phyloP scores from a whole-genome alignment of 2,329 filamentous ascomycete species.

The Phoma sp. region DNA sequence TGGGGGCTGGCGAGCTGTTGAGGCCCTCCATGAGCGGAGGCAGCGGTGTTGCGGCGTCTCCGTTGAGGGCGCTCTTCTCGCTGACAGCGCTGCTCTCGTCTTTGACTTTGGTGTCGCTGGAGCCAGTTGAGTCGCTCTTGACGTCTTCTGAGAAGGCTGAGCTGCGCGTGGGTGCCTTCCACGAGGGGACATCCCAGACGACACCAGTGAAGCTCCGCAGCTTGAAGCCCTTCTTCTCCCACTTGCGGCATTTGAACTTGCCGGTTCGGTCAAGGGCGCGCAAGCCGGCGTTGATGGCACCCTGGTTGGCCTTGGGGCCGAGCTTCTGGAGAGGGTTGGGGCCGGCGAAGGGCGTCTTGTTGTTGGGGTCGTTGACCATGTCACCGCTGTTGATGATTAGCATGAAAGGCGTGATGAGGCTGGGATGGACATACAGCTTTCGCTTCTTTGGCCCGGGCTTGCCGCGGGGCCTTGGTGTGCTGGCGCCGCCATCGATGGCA shows the following conservation, averaged over 20 bases:
- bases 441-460: constrained; percentile 96
- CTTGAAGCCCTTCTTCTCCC: constrained; percentile 81
- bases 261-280: constrained; percentile 92
- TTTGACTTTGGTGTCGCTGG: constrained; percentile 65
- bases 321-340: constrained; percentile 74
- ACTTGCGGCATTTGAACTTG: constrained; percentile 84
- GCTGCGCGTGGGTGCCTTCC: constrained; percentile 74
- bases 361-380: constrained; percentile 53
- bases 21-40: constrained; percentile 52
- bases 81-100: constrained; percentile 66
- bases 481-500: constrained; percentile 60
- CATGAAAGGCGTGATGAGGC: constrained; percentile 24
- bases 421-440: constrained; percentile 72
- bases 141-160: constrained; percentile 67
- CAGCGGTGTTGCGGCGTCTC: constrained; percentile 54
- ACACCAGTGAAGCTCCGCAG: constrained; percentile 94
- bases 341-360: constrained; percentile 50
- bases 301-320: constrained; percentile 94
- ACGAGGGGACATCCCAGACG: constrained; percentile 80
- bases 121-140: constrained; percentile 62
- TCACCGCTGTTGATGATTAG: constrained; percentile 55
- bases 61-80: constrained; percentile 66
- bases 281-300: constrained; percentile 95
- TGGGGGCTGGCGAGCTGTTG: constrained; percentile 61
- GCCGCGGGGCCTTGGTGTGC: constrained; percentile 72